These are phyloP conservation scores for Entonaema liquescens DNA, from an alignment of 495 filamentous ascomycete species.

Conservation along the genomic window DNA sequence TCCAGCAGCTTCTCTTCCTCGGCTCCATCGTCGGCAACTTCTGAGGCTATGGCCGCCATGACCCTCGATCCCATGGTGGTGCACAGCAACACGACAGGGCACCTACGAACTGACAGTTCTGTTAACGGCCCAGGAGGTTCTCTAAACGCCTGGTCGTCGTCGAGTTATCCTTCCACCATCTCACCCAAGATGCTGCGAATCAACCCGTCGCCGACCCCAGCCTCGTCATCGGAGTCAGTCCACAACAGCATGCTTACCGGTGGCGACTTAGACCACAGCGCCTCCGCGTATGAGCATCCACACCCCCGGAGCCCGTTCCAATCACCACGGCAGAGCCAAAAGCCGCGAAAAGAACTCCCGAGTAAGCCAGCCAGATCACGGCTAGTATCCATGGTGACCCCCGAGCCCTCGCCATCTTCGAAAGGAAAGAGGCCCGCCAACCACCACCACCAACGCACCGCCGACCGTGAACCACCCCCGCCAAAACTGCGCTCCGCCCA, in stretches of 20 bases:
- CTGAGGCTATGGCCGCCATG: constrained; percentile 43
- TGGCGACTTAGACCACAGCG: constrained; percentile 30
- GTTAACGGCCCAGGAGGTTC: constrained; percentile 6
- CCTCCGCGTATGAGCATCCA: constrained; percentile 27
- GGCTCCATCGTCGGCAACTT: constrained; percentile 33
- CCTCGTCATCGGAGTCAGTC: constrained; percentile 49
- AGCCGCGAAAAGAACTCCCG: constrained; percentile 48
- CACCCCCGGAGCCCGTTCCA: constrained; percentile 20
- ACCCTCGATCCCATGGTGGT: constrained; percentile 26
- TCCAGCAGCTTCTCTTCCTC: constrained; percentile 43
- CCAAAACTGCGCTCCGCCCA: background rate
- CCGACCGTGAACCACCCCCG: background rate
- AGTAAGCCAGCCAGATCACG: constrained; percentile 52
- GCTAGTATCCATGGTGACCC: constrained; percentile 49
- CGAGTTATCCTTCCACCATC: constrained; percentile 43
- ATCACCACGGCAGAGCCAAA: constrained; percentile 23
- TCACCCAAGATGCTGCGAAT: constrained; percentile 52
- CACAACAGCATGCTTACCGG: constrained; percentile 37
- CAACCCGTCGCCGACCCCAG: constrained; percentile 45
- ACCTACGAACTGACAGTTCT: constrained; percentile 1
- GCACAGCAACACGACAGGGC: constrained; percentile 14
- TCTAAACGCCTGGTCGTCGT: constrained; percentile 24
- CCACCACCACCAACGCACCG: background rate
- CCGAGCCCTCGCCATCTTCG: constrained; percentile 11
- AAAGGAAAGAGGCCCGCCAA: constrained; percentile 27